Percentiles rank a stretch among this genome's conserved stretches.
phyloP scores from a whole-genome alignment of 2,329 filamentous ascomycete genomes.

The Diaporthe sp. region DNA sequence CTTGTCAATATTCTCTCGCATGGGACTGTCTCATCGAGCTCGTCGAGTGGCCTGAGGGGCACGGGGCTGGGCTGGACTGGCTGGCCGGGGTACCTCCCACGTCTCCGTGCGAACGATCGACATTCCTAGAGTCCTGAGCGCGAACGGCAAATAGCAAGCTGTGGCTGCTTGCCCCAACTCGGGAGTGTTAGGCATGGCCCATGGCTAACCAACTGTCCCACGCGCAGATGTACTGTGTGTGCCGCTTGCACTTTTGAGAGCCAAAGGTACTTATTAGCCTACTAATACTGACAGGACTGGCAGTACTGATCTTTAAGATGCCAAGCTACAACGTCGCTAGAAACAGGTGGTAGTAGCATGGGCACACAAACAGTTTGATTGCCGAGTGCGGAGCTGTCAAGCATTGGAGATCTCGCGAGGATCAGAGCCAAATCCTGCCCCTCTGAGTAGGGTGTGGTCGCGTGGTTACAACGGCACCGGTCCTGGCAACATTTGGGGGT shows the following conservation, averaged over 20 bases:
- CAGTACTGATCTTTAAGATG: background rate
- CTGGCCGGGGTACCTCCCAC: background rate
- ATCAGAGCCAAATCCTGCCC: slow-evolving; percentile 9
- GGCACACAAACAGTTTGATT: background rate
- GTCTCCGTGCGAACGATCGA: slow-evolving; percentile 14
- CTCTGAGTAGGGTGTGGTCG: background rate
- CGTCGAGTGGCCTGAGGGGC: slow-evolving; percentile 9
- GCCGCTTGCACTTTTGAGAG: background rate
- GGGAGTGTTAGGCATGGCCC: background rate
- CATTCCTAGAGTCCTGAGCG: slow-evolving; percentile 17
- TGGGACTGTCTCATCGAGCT: slow-evolving; percentile 29
- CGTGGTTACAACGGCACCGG: slow-evolving; percentile 17
- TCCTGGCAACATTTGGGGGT: slow-evolving; percentile 8
- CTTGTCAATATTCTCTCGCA: slow-evolving; percentile 3
- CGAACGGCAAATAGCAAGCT: slow-evolving; percentile 6
- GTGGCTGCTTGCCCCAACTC: slow-evolving; percentile 5
- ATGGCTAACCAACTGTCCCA: background rate
- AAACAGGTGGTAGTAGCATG: background rate
- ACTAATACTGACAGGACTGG: background rate
- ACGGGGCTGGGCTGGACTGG: background rate
- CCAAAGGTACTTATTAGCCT: background rate
- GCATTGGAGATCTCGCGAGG: slow-evolving; percentile 15
- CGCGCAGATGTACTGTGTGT: background rate
- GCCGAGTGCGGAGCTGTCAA: slow-evolving; percentile 29
- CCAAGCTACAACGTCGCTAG: background rate